A percentile compares a stretch with the other conserved stretches of the same genome.
Conservation (phyloP, 83 land plant genomes). For the Picea mariana region DNA sequence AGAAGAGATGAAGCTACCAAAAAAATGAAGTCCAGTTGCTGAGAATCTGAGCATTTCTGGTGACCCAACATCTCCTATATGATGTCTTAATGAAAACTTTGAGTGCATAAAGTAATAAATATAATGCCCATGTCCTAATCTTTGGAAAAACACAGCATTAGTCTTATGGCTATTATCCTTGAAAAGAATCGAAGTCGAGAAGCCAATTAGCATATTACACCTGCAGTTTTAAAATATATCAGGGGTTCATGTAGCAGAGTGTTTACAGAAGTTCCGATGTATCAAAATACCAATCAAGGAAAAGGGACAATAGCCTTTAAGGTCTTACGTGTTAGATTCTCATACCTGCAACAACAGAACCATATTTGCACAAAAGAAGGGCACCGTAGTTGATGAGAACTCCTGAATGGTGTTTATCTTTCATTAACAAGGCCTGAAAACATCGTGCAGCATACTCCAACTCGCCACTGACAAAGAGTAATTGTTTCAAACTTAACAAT, state of each 20-base stretch:
- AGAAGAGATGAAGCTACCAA: background rate
- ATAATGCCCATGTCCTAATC: background rate
- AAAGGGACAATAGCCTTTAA: no score
- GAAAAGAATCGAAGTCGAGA: background rate
- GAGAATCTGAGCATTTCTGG: background rate
- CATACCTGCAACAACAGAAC: slow-evolving; percentile 70
- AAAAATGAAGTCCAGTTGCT: background rate
- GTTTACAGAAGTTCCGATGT: background rate
- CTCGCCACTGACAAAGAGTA: slow-evolving; percentile 57
- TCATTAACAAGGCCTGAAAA: slow-evolving; percentile 62
- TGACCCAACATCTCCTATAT: background rate
- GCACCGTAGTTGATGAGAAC: slow-evolving; percentile 75
- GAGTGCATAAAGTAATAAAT: background rate
- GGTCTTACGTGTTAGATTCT: no score
- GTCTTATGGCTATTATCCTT: background rate
- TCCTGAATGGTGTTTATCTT: slow-evolving; percentile 81
- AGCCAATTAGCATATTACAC: background rate
- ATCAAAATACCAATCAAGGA: background rate
- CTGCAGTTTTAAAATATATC: background rate
- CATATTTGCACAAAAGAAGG: slow-evolving; percentile 66
- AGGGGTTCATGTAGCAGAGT: background rate
- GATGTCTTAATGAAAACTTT: background rate
- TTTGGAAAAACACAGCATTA: background rate
- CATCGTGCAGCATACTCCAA: slow-evolving; percentile 64
- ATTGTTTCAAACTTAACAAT: slow-evolving; percentile 9